phyloP scores from a whole-genome alignment of 306 rosid species.

The Castanea crenata region DNA sequence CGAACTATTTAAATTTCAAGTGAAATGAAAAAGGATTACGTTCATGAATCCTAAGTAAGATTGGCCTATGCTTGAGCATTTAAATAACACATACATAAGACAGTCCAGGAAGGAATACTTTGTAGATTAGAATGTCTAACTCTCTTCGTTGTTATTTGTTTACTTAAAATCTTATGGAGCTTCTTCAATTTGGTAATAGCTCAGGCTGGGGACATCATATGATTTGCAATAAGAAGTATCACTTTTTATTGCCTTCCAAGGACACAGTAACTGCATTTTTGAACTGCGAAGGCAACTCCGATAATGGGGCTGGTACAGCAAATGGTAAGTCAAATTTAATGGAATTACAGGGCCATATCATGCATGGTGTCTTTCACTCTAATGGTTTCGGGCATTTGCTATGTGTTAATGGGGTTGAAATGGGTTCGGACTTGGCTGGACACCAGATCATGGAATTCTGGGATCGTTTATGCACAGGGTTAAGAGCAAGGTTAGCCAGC shows the following conservation, averaged over 20 bases:
- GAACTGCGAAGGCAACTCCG: constrained; percentile 36
- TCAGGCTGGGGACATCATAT: constrained; percentile 83
- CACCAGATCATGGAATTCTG: constrained; percentile 65
- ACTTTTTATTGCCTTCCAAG: constrained; percentile 77
- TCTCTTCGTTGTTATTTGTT: background rate
- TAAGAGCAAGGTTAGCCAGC: constrained; percentile 59
- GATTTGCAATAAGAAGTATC: constrained; percentile 86
- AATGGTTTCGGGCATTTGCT: constrained; percentile 90
- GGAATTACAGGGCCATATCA: constrained; percentile 55
- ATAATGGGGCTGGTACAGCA: constrained; percentile 17
- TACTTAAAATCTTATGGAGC: background rate
- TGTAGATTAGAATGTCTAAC: too few relatives aligned
- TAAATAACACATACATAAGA: too few relatives aligned
- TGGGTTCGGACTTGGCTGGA: constrained; percentile 64
- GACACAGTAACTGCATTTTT: constrained; percentile 49
- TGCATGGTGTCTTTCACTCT: constrained; percentile 88
- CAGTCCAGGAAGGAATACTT: too few relatives aligned
- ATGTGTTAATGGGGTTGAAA: constrained; percentile 72
- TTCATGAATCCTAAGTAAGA: too few relatives aligned
- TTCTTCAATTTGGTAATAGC: background rate
- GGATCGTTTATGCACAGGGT: constrained; percentile 73
- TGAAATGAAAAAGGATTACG: too few relatives aligned
- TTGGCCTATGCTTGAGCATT: too few relatives aligned
- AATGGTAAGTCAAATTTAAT: constrained; percentile 46
- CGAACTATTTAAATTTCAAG: too few relatives aligned